Base-by-base conservation (phyloP, 768 basidiomycete genomes). In the Psilocybe subaeruginosa region DNA sequence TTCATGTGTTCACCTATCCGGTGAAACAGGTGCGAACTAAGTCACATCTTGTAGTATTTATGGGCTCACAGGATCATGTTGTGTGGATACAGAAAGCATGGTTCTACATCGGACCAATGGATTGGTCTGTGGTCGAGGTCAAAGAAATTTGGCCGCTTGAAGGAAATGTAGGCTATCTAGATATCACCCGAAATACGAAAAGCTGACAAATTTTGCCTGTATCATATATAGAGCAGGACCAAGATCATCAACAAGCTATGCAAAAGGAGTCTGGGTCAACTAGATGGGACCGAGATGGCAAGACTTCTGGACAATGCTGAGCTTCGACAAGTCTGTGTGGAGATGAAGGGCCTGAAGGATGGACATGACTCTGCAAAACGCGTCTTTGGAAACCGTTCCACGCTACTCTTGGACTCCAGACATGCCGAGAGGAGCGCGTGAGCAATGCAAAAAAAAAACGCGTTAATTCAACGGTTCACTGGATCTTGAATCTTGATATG, bases 1-100 rank as follows among this genome's bases (percentile, higher is more conserved):
- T 87, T 53, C 84, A 88, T 56, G 82, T 83, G 0, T 87, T 87
- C 66, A 76, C 78, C 8, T 81, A 76, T 66, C 80, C 82, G 3
- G 64, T 70, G 37, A 81, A 75, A 58, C 78, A 78, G 74, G 86
- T 82, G 56, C 47, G 72, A 60, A 29, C 37, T 9, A 16, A 30
- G 39, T 43, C 7, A 30, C 17, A 16, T 11, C 23, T 11, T 46
- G 16, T 23, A 17, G 31, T 9, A 14, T 45, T 46, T 23, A 6
- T 33, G 48, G 23, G 33, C n/a, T 50, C 39, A 39, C 14, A 53
- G 37, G 41, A 51, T 59, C 41, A 52, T 41, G 58, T 59, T 61
- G 41, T 30, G 9, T n/a, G 37, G n/a, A 33, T 49, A 50, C 57
- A 84, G 81, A 74, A 75, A 41, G 70, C 59, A 1, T 85, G 84